Conservation (phyloP, 805 yeast genomes). For the Spathaspora passalidarum region DNA sequence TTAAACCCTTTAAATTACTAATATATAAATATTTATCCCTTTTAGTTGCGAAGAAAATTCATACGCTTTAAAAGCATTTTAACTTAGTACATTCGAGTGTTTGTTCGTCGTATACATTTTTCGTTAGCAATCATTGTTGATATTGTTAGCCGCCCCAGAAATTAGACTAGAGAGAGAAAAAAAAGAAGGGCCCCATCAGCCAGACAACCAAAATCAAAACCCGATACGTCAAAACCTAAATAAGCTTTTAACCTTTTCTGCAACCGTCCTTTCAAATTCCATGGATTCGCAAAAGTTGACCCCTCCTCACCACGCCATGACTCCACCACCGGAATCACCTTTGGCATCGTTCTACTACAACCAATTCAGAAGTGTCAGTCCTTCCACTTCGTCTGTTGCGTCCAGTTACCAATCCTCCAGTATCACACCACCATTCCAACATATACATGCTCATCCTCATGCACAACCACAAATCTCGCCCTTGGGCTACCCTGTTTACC, state of each 20-base stretch:
- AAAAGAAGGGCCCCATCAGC: neutral
- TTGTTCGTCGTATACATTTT: neutral
- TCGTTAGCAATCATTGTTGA: neutral
- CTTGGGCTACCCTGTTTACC: conserved; percentile 1
- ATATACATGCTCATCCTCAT: neutral
- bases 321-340: conserved; percentile 6
- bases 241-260: neutral
- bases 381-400: conserved; percentile 3
- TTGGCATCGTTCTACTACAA: conserved; percentile 3
- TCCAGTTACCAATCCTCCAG: conserved; percentile 5
- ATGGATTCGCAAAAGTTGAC: conserved; percentile 5
- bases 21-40: neutral
- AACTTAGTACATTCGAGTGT: neutral
- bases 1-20: neutral
- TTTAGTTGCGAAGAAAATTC: neutral
- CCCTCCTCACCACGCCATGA: conserved; percentile 1
- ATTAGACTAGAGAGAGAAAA: neutral
- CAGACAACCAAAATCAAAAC: neutral
- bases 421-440: conserved; percentile 5
- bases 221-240: neutral
- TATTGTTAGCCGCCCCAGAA: neutral
- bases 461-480: conserved; percentile 3
- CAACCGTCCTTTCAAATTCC: neutral
- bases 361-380: neutral
- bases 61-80: neutral